Evolutionary conservation across 164 flowering plant genomes (phyloP).

Genomic region (Euptelea pleiosperma): DNA sequence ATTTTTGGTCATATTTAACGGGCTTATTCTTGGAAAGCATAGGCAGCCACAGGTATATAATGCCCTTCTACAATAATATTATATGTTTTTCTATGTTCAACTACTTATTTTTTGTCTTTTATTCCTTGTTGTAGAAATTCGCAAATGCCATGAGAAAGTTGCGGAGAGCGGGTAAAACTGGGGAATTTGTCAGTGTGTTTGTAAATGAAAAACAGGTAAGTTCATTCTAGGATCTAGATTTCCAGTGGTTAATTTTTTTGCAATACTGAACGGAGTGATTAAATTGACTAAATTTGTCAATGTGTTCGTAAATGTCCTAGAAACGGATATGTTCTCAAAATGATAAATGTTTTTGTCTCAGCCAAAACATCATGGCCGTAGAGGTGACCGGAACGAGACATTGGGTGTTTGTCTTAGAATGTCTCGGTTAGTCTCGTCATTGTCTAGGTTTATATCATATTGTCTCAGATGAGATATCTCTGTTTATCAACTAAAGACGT

Average conservation of each 20-base stretch:
- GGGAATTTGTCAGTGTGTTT: conserved; percentile 88
- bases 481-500: too few species aligned
- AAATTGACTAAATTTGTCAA: not conserved
- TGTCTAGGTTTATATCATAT: too few species aligned
- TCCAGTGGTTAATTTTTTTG: not conserved
- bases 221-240: conserved; percentile 1
- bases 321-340: too few species aligned
- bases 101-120: not conserved
- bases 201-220: conserved; percentile 87
- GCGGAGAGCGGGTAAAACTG: conserved; percentile 86
- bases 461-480: too few species aligned
- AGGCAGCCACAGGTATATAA: conserved; percentile 63
- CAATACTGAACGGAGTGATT: not conserved
- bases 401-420: too few species aligned
- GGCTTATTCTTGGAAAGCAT: conserved; percentile 93
- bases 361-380: too few species aligned
- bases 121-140: conserved; percentile 43
- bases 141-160: conserved; percentile 70
- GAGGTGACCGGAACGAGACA: too few species aligned
- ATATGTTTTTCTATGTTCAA: too few species aligned
- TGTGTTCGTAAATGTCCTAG: too few species aligned
- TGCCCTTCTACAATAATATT: not conserved
- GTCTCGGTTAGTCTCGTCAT: too few species aligned
- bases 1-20: conserved; percentile 79
- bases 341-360: too few species aligned